Percentiles rank a stretch among this genome's conserved stretches.
Evolutionary conservation across 768 basidiomycete genomes (phyloP).

Genomic region (Paxillus involutus): DNA sequence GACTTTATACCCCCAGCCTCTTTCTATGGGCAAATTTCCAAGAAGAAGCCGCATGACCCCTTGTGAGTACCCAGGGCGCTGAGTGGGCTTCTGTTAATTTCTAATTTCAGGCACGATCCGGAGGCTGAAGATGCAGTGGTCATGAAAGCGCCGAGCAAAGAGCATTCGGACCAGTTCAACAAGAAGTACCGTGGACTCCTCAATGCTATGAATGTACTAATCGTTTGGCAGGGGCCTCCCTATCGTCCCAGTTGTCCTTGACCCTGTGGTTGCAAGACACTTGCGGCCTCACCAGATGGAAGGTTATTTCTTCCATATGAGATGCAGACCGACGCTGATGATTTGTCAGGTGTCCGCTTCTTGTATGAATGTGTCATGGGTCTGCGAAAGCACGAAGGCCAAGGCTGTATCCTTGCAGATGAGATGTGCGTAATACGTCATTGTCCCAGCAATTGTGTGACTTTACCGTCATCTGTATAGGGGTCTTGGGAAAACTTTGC

Average conservation of each 20-base stretch:
- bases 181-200: conserved; percentile 50
- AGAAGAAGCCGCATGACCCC: conserved; percentile 27
- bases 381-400: conserved; percentile 83
- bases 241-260: conserved; percentile 82
- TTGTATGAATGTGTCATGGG: conserved; percentile 98
- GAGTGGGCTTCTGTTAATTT: background rate
- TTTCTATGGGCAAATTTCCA: conserved; percentile 54
- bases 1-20: conserved; percentile 53
- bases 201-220: conserved; percentile 1
- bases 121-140: conserved; percentile 74
- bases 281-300: conserved; percentile 90
- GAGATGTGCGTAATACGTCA: conserved; percentile 66
- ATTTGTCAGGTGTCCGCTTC: conserved; percentile 68
- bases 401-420: conserved; percentile 95
- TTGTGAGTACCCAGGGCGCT: conserved; percentile 12
- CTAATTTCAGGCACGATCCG: conserved; percentile 67
- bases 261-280: conserved; percentile 74
- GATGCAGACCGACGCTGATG: background rate
- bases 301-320: conserved; percentile 43
- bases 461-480: conserved; percentile 36
- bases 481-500: conserved; percentile 97
- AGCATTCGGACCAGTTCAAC: conserved; percentile 66
- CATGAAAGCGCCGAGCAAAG: conserved; percentile 75
- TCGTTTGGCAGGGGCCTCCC: conserved; percentile 49
- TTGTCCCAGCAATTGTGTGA: conserved; percentile 8